Percentiles rank a stretch among this genome's conserved stretches.
Conservation (phyloP, 1,284 basidiomycete genomes). For the Trichosporon sp. region DNA sequence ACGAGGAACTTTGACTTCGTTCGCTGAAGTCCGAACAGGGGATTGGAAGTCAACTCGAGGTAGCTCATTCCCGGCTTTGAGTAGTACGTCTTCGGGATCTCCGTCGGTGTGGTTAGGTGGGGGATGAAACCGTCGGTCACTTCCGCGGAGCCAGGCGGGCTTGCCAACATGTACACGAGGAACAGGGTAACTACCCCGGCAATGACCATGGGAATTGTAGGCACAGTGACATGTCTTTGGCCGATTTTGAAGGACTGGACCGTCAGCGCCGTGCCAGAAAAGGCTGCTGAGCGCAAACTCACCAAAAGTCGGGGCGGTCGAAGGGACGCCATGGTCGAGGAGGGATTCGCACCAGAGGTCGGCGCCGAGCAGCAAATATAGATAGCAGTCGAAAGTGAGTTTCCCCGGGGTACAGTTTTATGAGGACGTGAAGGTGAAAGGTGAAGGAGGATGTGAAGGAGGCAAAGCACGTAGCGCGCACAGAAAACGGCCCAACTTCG, state of each 20-base stretch:
- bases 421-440: background rate
- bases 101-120: background rate
- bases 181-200: background rate
- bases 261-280: background rate
- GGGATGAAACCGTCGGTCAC: background rate
- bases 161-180: background rate
- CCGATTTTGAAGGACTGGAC: background rate
- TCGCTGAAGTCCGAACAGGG: background rate
- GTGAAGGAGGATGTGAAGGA: background rate
- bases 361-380: background rate
- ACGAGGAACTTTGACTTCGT: slow-evolving; percentile 31
- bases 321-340: background rate
- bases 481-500: no score
- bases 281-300: background rate
- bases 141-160: background rate
- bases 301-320: background rate
- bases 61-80: background rate
- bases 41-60: background rate
- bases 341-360: background rate
- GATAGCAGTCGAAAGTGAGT: background rate
- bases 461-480: no score
- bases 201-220: background rate
- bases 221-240: background rate
- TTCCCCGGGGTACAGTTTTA: background rate
- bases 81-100: background rate